Percentiles rank a stretch among this genome's conserved stretches.
Conservation (phyloP, 2,329 filamentous ascomycete species). For the Alternaria panax region DNA sequence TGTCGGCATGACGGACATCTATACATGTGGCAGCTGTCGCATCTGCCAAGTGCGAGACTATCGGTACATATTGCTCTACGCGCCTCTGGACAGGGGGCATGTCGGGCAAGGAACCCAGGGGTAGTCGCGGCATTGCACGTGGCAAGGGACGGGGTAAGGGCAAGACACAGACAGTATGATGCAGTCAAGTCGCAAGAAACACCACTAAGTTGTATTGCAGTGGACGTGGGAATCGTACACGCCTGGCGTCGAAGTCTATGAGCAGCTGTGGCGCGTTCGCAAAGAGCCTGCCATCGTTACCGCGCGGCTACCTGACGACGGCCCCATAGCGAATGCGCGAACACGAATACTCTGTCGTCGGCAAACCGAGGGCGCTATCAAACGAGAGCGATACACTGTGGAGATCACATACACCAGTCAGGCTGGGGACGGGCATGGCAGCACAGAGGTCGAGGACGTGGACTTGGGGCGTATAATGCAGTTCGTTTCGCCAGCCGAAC, state of each 20-base stretch:
- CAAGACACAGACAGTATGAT: conserved; percentile 26
- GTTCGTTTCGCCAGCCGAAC: conserved; percentile 39
- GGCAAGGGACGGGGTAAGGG: conserved; percentile 19
- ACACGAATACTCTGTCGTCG: conserved; percentile 41
- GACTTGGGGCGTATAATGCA: conserved; percentile 40
- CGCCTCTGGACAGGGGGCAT: conserved; percentile 17
- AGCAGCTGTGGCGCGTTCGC: conserved; percentile 40
- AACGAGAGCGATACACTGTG: conserved; percentile 38
- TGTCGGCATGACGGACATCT: background rate
- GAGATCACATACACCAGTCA: conserved; percentile 19
- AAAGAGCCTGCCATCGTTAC: conserved; percentile 39
- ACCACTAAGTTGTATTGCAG: conserved; percentile 21
- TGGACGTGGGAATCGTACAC: conserved; percentile 42
- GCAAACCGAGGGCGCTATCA: conserved; percentile 33
- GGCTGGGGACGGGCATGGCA: background rate
- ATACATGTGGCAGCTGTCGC: background rate
- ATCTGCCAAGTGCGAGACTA: background rate
- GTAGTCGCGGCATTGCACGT: conserved; percentile 19
- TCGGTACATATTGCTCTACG: background rate
- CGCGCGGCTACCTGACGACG: conserved; percentile 27
- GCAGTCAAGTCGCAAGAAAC: background rate
- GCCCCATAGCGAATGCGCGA: conserved; percentile 38
- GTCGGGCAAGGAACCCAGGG: conserved; percentile 32
- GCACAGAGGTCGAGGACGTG: conserved; percentile 29
- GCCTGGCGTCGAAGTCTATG: conserved; percentile 38